Evolutionary conservation across 495 filamentous ascomycete species (phyloP).

Genomic region (Xylaria nigripes): DNA sequence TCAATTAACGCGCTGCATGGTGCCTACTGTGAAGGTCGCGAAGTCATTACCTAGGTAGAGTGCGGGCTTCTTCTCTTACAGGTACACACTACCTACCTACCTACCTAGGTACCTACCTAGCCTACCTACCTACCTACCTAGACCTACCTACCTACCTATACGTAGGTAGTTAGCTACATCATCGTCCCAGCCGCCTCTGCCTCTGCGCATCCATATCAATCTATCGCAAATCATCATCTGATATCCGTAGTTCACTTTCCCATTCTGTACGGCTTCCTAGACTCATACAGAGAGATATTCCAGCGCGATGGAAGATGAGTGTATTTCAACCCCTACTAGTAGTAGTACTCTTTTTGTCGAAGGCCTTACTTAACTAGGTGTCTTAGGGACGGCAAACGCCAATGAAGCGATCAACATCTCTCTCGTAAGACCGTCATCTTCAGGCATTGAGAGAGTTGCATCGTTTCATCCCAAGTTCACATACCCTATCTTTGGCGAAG

Average conservation of each 20-base stretch:
- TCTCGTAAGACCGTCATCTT: conserved; percentile 50
- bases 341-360: too few species aligned
- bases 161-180: too few species aligned
- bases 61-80: too few species aligned
- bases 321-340: conserved; percentile 31
- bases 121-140: too few species aligned
- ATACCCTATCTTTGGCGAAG: conserved; percentile 85
- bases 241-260: neutral
- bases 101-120: too few species aligned
- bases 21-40: too few species aligned
- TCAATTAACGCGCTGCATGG: too few species aligned
- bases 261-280: neutral
- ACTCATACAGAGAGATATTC: neutral
- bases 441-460: conserved; percentile 48
- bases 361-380: conserved; percentile 9
- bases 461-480: conserved; percentile 81
- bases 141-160: too few species aligned
- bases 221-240: neutral
- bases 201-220: neutral
- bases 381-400: conserved; percentile 61
- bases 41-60: too few species aligned
- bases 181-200: too few species aligned
- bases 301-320: conserved; percentile 39
- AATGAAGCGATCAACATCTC: conserved; percentile 68
- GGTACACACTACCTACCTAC: too few species aligned